These are phyloP conservation scores for Pseudozyma pruni DNA, from an alignment of 1,284 basidiomycete species.

Conservation along the genomic window DNA sequence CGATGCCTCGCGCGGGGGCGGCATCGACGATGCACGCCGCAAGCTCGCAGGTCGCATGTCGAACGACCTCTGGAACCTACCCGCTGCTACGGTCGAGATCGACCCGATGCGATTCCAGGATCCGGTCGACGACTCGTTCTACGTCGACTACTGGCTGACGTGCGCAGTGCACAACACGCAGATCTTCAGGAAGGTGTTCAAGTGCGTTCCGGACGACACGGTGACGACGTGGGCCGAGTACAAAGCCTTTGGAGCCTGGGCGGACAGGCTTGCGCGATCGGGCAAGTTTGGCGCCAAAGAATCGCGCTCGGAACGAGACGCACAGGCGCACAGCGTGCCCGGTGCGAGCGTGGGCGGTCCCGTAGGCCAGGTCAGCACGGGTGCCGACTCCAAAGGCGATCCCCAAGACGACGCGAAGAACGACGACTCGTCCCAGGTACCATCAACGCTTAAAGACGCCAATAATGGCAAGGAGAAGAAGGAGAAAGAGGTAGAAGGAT, in stretches of 20 bases:
- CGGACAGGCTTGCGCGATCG: conserved; percentile 47
- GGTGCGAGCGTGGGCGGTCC: conserved; percentile 49
- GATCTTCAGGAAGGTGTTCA: conserved; percentile 66
- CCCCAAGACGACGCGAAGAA: conserved; percentile 8
- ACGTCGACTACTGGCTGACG: conserved; percentile 60
- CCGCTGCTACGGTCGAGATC: conserved; percentile 41
- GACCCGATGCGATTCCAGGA: conserved; percentile 55
- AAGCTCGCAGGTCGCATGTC: conserved; percentile 49
- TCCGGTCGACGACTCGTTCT: conserved; percentile 57
- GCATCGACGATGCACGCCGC: conserved; percentile 27
- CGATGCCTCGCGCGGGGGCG: conserved; percentile 7
- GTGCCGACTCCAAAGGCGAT: neutral
- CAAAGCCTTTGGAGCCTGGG: conserved; percentile 59
- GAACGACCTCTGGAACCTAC: conserved; percentile 46
- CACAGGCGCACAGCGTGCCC: conserved; percentile 43
- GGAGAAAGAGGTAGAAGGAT: conserved; percentile 42
- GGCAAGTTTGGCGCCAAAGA: conserved; percentile 47
- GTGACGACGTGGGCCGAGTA: conserved; percentile 66
- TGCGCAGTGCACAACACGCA: conserved; percentile 64
- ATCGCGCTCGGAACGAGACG: conserved; percentile 23
- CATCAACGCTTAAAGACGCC: conserved; percentile 21
- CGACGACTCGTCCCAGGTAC: conserved; percentile 9
- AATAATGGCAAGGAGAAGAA: conserved; percentile 10
- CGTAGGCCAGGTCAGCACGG: conserved; percentile 12
- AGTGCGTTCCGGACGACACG: conserved; percentile 64